Evolutionary conservation across 495 filamentous ascomycete genomes (phyloP), one percentile per base, ranked within the genome.

Genomic region (Lepidopterella palustris): DNA sequence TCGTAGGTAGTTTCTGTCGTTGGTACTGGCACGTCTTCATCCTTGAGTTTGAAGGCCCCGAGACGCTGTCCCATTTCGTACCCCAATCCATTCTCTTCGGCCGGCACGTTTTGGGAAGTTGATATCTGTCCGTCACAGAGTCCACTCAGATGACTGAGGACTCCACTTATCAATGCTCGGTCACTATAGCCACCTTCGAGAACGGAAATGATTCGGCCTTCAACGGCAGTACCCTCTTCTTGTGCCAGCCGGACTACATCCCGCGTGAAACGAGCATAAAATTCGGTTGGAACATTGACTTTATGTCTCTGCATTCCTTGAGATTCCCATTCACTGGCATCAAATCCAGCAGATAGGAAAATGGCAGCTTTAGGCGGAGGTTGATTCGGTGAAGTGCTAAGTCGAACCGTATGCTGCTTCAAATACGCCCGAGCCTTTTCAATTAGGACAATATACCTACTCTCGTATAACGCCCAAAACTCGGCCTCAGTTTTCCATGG

Each of bases 131-230:
- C 73, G 40, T 80, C 84, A 20, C 81, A 80, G 35, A 96, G 76
- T 8, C 90, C 93, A 62, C 87, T 85, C 4, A 97, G 64, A 72
- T 97, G 93, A 68, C 90, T 92, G 35, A 97, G 71, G 4, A 96
- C 85, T 28, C 95, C 93, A 32, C 86, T 93, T 65, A 80, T 87
- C 53, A 98, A 71, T 21, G 93, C 93, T 52, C 90, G 82, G 68
- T 97, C 89, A 67, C 89, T 96, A 69, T 98, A 98, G 0, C 93
- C 93, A 24, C 93, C 93, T 70, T 98, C 93, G 10, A 98, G 80
- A 8, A 97, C 88, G 74, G 91, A 96, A 64, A 98, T 83, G 27
- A 97, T 77, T 20, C 93, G 78, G 6, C 93, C 93, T 39, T 92
- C 87, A 4, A 88, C 87, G 21, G 82, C 80, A 9, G 86, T 80